phyloP scores from a whole-genome alignment of 768 basidiomycete species.

The Mycena metata region DNA sequence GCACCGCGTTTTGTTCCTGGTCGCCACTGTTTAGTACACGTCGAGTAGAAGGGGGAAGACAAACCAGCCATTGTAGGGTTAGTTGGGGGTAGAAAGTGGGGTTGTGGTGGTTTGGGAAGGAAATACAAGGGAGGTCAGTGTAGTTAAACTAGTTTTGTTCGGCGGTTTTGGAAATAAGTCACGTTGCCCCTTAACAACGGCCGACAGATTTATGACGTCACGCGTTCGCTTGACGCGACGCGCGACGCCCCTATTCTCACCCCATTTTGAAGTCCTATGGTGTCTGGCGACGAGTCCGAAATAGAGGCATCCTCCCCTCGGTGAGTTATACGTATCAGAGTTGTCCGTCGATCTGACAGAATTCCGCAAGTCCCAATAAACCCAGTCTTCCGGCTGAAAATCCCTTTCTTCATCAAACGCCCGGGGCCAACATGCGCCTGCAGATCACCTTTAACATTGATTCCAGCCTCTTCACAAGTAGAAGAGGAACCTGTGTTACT shows the following conservation, averaged over 20 bases:
- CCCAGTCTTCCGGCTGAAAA: too few species aligned
- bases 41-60: not conserved
- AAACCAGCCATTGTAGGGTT: conserved; percentile 2
- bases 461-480: too few species aligned
- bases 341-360: too few species aligned
- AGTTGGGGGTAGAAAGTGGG: not conserved
- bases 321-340: too few species aligned
- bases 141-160: not conserved
- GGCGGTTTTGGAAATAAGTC: conserved; percentile 16
- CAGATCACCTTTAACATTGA: too few species aligned
- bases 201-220: not conserved
- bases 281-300: too few species aligned
- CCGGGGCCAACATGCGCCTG: too few species aligned
- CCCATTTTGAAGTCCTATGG: too few species aligned
- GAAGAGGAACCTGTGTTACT: too few species aligned
- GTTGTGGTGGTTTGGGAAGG: conserved; percentile 1
- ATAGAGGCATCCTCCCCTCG: too few species aligned
- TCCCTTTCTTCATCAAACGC: too few species aligned
- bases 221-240: conserved; percentile 10
- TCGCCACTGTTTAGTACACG: not conserved
- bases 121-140: not conserved
- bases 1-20: conserved; percentile 62
- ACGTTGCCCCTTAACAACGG: conserved; percentile 7
- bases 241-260: not conserved
- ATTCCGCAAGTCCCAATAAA: too few species aligned